phyloP scores from a whole-genome alignment of 768 basidiomycete species.

The Neoboletus subvelutipes region DNA sequence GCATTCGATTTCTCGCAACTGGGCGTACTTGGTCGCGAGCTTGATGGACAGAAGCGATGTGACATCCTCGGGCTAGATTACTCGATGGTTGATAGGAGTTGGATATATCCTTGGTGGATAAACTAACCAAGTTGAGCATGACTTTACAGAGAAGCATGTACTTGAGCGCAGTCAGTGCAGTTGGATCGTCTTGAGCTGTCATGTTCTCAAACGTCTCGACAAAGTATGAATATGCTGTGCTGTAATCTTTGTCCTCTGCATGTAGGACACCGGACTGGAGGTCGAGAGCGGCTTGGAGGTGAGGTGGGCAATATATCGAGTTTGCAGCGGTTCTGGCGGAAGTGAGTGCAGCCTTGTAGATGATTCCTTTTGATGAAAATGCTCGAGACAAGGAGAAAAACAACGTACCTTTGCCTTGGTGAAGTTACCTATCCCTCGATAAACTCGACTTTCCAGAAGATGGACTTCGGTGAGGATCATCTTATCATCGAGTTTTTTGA shows the following conservation, averaged over 20 bases:
- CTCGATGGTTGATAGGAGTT: not conserved
- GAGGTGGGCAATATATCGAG: conserved; percentile 88
- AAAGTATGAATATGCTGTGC: conserved; percentile 95
- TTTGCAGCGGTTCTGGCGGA: conserved; percentile 93
- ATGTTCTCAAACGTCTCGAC: conserved; percentile 95
- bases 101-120: not conserved
- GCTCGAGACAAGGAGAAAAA: not conserved
- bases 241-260: conserved; percentile 98
- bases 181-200: conserved; percentile 69
- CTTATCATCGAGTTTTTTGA: conserved; percentile 94
- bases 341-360: conserved; percentile 72
- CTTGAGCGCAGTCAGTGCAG: conserved; percentile 83
- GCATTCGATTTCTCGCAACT: conserved; percentile 86
- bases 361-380: not conserved
- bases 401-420: conserved; percentile 79
- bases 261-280: conserved; percentile 81
- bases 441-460: conserved; percentile 88
- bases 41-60: conserved; percentile 84
- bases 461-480: conserved; percentile 97
- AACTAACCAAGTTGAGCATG: conserved; percentile 88
- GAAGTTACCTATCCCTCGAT: conserved; percentile 85
- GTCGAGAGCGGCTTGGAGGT: conserved; percentile 60
- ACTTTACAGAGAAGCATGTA: conserved; percentile 99
- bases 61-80: conserved; percentile 84
- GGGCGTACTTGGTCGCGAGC: conserved; percentile 83